These are phyloP conservation scores for Dioscorea alata DNA, from an alignment of 106 monocot species.

Conservation along the genomic window DNA sequence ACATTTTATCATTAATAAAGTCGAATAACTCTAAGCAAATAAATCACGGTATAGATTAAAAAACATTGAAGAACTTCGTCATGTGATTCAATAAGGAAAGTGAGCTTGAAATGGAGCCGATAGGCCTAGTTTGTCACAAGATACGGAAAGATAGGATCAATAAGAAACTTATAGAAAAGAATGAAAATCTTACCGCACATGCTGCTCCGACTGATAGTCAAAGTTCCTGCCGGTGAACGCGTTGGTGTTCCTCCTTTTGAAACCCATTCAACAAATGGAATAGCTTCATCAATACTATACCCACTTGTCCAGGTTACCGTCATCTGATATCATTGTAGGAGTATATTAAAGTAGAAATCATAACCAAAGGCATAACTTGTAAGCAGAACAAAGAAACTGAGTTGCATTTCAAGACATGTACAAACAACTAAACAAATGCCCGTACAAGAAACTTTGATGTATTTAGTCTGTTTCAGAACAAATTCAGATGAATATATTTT, in stretches of 20 bases:
- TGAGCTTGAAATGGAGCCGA: no score
- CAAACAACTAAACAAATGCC: no score
- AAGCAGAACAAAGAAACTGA: no score
- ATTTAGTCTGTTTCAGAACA: no score
- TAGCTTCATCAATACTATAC: conserved; percentile 73
- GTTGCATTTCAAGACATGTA: no score
- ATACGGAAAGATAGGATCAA: neutral
- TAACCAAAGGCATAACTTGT: no score
- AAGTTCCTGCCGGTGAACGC: conserved; percentile 75
- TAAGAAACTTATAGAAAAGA: neutral
- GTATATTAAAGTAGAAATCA: no score
- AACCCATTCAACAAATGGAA: conserved; percentile 88
- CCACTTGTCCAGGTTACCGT: conserved; percentile 98
- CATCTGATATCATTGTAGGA: conserved; percentile 57
- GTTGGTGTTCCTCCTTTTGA: conserved; percentile 24
- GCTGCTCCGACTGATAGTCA: conserved; percentile 66
- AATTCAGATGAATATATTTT: no score
- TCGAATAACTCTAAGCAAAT: neutral
- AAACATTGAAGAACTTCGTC: neutral
- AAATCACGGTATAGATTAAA: neutral
- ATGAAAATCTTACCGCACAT: conserved; percentile 78
- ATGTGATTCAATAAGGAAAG: no score
- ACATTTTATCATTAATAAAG: neutral
- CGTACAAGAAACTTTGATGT: no score
- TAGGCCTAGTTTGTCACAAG: no score